phyloP scores from a whole-genome alignment of 2,329 filamentous ascomycete genomes.

The Penicillium digitatum region DNA sequence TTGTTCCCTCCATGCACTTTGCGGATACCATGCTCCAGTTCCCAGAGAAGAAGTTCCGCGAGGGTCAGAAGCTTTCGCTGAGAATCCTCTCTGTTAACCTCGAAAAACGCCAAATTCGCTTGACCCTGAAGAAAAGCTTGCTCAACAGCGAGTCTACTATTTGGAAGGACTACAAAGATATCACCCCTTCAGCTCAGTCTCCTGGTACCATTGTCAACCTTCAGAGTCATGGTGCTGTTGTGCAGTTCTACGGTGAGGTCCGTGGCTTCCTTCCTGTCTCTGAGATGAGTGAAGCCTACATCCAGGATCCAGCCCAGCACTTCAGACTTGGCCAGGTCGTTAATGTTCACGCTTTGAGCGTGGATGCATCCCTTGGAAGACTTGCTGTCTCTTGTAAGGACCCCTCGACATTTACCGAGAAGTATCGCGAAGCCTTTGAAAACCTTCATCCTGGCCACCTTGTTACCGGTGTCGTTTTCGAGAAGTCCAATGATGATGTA shows the following conservation, averaged over 20 bases:
- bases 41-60: constrained; percentile 92
- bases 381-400: constrained; percentile 93
- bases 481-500: constrained; percentile 72
- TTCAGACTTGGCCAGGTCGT: constrained; percentile 89
- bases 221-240: constrained; percentile 71
- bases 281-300: constrained; percentile 97
- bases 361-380: constrained; percentile 66
- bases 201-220: constrained; percentile 86
- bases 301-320: constrained; percentile 81
- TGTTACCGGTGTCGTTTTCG: constrained; percentile 74
- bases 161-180: constrained; percentile 71
- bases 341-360: constrained; percentile 78
- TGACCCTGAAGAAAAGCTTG: constrained; percentile 92
- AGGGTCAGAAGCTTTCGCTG: constrained; percentile 77
- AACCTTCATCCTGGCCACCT: constrained; percentile 68
- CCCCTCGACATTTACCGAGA: constrained; percentile 70
- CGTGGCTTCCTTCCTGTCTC: constrained; percentile 85
- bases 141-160: constrained; percentile 82
- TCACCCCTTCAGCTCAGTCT: constrained; percentile 69
- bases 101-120: constrained; percentile 70
- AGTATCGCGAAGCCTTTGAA: constrained; percentile 69
- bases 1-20: constrained; percentile 83
- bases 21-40: constrained; percentile 84
- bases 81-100: constrained; percentile 77
- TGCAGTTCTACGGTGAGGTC: constrained; percentile 85